Base-by-base conservation (phyloP, 2,329 filamentous ascomycete genomes). In the Claviceps sp. region DNA sequence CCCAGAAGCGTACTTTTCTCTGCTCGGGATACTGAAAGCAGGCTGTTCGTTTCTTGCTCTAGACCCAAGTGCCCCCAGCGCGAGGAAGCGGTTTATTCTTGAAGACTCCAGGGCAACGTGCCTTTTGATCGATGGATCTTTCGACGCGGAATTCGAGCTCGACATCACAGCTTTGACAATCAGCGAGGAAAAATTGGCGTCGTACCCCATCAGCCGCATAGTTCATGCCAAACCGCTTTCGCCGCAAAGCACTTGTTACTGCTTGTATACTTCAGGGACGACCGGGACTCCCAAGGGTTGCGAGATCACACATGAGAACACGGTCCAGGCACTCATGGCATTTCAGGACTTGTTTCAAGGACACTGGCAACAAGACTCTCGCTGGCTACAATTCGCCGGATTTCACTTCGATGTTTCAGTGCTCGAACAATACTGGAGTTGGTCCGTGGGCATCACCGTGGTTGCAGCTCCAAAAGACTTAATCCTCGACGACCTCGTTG, bases 351-450 rank as follows among this genome's bases (percentile, higher is more conserved):
- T 96, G 0, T 95, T 96, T 62, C 67, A 69, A 5, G 81, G 77
- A 0, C 85, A 88, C 59, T 95, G 89, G 87, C 76, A 85, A 42
- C 60, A 73, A 0, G 63, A 77, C 0, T 94, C 89, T 0, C 80
- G 85, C 53, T 96, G 89, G 84, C 73, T 96, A 1, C 91, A 96
- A 62, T 96, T 96, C 62, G 91, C 91, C 1, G 90, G 89, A 0
- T 88, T 95, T 52, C 91, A 95, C 65, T 96, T 96, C 55, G 91
- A 96, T 60, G 90, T 96, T 4, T 93, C 87, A 1, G 86, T 96
- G 0, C 74, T 96, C 0, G 90, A 96, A 62, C 90, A 95, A 61
- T 96, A 91, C 64, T 96, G 89, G 89, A 93, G 84, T 53, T 96
- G 90, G 90, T 89, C 85, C 30, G 86, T 93, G 1, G 89, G 89